Evolutionary conservation across 1,284 basidiomycete species (phyloP).

Genomic region (Ceratobasidium sp.): DNA sequence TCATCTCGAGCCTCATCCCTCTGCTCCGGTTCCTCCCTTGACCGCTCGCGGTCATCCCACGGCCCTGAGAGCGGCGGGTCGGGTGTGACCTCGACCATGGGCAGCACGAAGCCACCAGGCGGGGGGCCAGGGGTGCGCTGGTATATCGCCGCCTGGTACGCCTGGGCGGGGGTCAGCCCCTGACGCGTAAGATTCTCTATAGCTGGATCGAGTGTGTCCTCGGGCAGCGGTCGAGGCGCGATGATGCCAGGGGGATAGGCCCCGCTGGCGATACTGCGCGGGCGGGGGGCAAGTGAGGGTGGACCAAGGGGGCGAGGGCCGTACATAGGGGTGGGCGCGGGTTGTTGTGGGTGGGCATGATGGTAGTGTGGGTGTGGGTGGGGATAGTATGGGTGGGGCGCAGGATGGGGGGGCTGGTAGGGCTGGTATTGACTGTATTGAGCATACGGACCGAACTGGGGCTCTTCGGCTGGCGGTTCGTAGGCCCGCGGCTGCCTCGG

Average conservation of each 20-base stretch:
- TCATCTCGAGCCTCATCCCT: conserved; percentile 1
- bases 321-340: conserved; percentile 45
- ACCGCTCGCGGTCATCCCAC: conserved; percentile 47
- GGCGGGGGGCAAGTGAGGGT: conserved; percentile 60
- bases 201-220: conserved; percentile 68
- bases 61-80: conserved; percentile 48
- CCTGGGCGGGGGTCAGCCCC: conserved; percentile 79
- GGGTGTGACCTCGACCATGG: conserved; percentile 36
- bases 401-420: conserved; percentile 51
- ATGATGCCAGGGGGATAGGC: conserved; percentile 63
- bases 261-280: conserved; percentile 67
- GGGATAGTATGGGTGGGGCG: conserved; percentile 50
- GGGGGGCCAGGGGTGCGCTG: conserved; percentile 44
- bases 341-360: conserved; percentile 51
- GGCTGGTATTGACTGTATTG: conserved; percentile 47
- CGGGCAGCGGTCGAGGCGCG: conserved; percentile 60
- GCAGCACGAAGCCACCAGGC: conserved; percentile 32
- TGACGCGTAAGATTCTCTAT: conserved; percentile 63
- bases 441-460: conserved; percentile 31
- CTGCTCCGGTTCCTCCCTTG: background rate
- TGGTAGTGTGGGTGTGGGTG: conserved; percentile 50
- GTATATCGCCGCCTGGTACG: conserved; percentile 81
- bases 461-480: conserved; percentile 18
- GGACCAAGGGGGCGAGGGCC: conserved; percentile 52
- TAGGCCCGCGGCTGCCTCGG: conserved; percentile 55